Conservation (phyloP, 176 grass and related monocot species). For the Bolboschoenus planiculmis region DNA sequence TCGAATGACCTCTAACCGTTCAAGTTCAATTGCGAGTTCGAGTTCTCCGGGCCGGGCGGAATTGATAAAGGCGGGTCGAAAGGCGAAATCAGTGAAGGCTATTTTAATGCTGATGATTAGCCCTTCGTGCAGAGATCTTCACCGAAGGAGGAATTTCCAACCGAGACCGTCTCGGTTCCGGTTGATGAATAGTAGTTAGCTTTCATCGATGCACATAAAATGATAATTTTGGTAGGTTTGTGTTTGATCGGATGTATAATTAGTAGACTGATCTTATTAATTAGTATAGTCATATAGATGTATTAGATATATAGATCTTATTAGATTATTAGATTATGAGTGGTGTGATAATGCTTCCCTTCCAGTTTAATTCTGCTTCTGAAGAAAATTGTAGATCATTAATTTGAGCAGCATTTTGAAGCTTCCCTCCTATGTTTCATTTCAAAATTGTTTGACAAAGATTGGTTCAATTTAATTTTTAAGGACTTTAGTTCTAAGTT, state of each 20-base stretch:
- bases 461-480: not conserved
- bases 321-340: not conserved
- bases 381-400: not conserved
- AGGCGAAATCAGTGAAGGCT: constrained; percentile 38
- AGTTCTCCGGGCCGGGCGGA: not conserved
- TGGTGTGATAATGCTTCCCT: not conserved
- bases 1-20: not conserved
- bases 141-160: constrained; percentile 40
- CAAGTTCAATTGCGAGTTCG: not conserved
- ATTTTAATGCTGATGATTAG: constrained; percentile 46
- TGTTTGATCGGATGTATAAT: constrained; percentile 13
- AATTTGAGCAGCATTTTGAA: not conserved
- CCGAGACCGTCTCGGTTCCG: constrained; percentile 53
- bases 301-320: not conserved
- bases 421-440: not conserved
- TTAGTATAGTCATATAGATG: not conserved
- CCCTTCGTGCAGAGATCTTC: constrained; percentile 33
- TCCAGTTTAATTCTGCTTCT: not conserved
- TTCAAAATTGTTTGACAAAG: not conserved
- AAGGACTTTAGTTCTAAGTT: not conserved
- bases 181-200: constrained; percentile 25
- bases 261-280: not conserved
- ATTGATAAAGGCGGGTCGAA: not conserved
- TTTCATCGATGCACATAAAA: constrained; percentile 15
- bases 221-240: constrained; percentile 6